Percentiles rank a stretch among this genome's conserved stretches.
These are phyloP conservation scores for Aspergillus aculeatus DNA, from an alignment of 2,329 filamentous ascomycete genomes.

Conservation along the genomic window DNA sequence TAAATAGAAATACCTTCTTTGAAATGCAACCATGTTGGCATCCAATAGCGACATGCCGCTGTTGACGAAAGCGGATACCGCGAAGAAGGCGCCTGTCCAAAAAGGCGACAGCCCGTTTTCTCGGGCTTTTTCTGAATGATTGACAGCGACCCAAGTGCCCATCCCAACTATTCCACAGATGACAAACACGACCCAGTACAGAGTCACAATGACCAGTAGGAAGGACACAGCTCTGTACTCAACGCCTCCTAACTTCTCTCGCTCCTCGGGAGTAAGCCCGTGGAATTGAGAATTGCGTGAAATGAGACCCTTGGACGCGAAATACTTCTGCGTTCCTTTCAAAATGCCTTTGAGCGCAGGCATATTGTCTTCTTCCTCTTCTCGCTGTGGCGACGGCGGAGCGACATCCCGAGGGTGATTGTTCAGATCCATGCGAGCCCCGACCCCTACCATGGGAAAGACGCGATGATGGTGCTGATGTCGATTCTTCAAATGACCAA, in stretches of 20 bases:
- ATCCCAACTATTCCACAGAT: constrained; percentile 48
- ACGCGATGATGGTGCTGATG: constrained; percentile 26
- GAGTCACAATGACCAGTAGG: constrained; percentile 38
- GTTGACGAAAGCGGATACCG: constrained; percentile 56
- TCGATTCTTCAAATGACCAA: constrained; percentile 19
- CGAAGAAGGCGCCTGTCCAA: constrained; percentile 51
- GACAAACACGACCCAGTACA: constrained; percentile 50
- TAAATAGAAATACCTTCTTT: constrained; percentile 28
- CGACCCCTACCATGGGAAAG: constrained; percentile 38
- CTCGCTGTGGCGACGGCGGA: constrained; percentile 18
- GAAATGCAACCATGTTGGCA: constrained; percentile 52
- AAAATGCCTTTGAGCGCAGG: constrained; percentile 26
- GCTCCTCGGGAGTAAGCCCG: constrained; percentile 45
- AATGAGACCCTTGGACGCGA: constrained; percentile 33
- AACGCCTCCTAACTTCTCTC: constrained; percentile 43
- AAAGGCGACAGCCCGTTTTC: constrained; percentile 52
- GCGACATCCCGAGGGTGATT: constrained; percentile 34
- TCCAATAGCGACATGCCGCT: constrained; percentile 56
- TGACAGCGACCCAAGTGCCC: constrained; percentile 47
- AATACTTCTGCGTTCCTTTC: constrained; percentile 31
- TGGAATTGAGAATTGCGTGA: constrained; percentile 53
- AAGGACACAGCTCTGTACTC: constrained; percentile 44
- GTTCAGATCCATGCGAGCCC: constrained; percentile 33
- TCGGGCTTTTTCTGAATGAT: constrained; percentile 41
- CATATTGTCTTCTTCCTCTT: constrained; percentile 14